Evolutionary conservation across 495 filamentous ascomycete species (phyloP), one percentile per base, ranked within the genome.

Genomic region (Aspergillus nanangensis): DNA sequence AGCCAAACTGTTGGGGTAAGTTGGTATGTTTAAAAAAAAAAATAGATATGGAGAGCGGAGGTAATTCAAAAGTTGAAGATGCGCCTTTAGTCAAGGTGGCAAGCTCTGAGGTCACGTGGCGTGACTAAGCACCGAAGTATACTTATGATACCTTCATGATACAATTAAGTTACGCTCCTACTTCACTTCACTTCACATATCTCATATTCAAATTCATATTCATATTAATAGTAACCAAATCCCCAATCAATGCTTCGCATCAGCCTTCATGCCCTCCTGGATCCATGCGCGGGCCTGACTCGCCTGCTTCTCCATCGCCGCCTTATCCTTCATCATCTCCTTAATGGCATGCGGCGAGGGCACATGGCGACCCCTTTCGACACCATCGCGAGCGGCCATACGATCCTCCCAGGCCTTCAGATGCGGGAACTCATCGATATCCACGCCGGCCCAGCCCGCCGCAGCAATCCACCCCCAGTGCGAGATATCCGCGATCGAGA

Each of bases 401-500:
- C 70, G 65, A 37, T 90, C 74, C 45, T 88, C 71, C 92, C 91
- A 96, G 15, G 74, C 77, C 43, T 87, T 81, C 55, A 96, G 47
- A 35, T 78, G 57, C 2, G 89, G 88, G 59, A 93, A 95, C 52
- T 92, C 83, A 2, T 83, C 71, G 39, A 94, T 78, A 21, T 86
- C 77, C 5, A 96, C 55, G 8, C 87, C 88, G 1, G 86, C 76
- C 82, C 84, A 91, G 27, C 75, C 83, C 25, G 72, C 69, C 5
- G 67, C 46, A 14, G 74, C 65, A 5, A 88, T 70, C 87, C 88
- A 95, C 8, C 87, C 85, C 79, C 81, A 92, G 56, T 79, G 79
- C 34, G 88, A 72, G 38, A 95, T 83, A 62, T 96, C 90, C 0
- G 90, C 91, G 46, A 93, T 88, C 14, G 88, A 90, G 52, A 80